Percentiles rank a stretch among this genome's conserved stretches.
phyloP scores from a whole-genome alignment of 2,329 filamentous ascomycete genomes.

The Aspergillus pseudoterreus region DNA sequence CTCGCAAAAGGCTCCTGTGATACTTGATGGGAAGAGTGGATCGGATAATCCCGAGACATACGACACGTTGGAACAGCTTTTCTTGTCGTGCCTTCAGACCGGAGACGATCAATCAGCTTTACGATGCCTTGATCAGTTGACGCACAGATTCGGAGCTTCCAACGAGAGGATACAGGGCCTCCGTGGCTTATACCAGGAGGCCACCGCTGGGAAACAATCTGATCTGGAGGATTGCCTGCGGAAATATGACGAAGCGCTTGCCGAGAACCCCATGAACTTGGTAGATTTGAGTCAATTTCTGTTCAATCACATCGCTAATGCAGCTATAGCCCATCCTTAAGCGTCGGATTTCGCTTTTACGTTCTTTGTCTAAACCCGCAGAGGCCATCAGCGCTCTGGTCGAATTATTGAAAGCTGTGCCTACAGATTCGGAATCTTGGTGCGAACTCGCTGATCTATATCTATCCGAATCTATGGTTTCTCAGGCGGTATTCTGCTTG shows the following conservation, averaged over 20 bases:
- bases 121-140: constrained; percentile 70
- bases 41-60: constrained; percentile 77
- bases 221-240: constrained; percentile 68
- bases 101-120: constrained; percentile 77
- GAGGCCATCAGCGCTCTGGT: constrained; percentile 75
- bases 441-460: constrained; percentile 87
- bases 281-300: constrained; percentile 48
- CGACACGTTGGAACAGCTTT: constrained; percentile 80
- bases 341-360: constrained; percentile 74
- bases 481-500: constrained; percentile 80
- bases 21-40: constrained; percentile 46
- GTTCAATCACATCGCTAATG: constrained; percentile 26
- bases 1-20: constrained; percentile 40
- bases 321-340: constrained; percentile 71
- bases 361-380: constrained; percentile 63
- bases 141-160: constrained; percentile 71
- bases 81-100: constrained; percentile 78
- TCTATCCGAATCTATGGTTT: constrained; percentile 69
- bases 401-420: constrained; percentile 73
- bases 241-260: constrained; percentile 73
- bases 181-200: constrained; percentile 78
- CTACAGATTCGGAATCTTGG: constrained; percentile 92
- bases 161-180: constrained; percentile 87
- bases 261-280: constrained; percentile 73
- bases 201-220: constrained; percentile 63